Conservation (phyloP, 495 filamentous ascomycete species). For the Neurospora sp. region DNA sequence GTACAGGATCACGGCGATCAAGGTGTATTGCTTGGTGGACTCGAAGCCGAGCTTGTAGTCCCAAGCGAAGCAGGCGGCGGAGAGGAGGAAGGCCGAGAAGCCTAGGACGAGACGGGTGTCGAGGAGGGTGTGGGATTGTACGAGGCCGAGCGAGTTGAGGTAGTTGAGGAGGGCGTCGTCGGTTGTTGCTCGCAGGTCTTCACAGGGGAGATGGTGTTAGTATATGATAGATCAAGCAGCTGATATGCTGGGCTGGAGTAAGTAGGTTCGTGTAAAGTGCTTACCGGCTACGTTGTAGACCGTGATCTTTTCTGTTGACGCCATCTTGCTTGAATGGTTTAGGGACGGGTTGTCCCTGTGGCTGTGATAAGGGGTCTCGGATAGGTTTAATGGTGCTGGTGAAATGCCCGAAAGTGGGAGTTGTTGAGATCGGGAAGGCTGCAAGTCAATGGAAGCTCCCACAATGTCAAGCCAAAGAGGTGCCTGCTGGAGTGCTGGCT, state of each 20-base stretch:
- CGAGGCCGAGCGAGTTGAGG: conserved; percentile 64
- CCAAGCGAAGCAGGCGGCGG: conserved; percentile 73
- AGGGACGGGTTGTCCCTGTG: background rate
- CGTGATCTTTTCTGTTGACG: conserved; percentile 47
- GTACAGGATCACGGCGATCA: conserved; percentile 68
- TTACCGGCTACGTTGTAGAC: conserved; percentile 60
- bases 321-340: conserved; percentile 20
- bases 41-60: conserved; percentile 92
- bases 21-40: conserved; percentile 60
- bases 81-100: conserved; percentile 70
- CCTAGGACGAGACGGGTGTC: conserved; percentile 77
- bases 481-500: background rate
- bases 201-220: background rate
- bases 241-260: no score
- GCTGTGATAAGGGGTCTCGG: background rate
- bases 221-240: no score
- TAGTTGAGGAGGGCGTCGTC: conserved; percentile 94
- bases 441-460: background rate
- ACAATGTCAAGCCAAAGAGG: background rate
- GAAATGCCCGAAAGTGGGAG: background rate
- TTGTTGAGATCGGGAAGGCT: background rate
- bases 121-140: conserved; percentile 65
- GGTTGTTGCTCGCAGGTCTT: conserved; percentile 92
- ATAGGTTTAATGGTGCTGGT: background rate
- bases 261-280: background rate